Evolutionary conservation across 495 filamentous ascomycete genomes (phyloP), one percentile per base, ranked within the genome.

Genomic region (Aspergillus diversus): DNA sequence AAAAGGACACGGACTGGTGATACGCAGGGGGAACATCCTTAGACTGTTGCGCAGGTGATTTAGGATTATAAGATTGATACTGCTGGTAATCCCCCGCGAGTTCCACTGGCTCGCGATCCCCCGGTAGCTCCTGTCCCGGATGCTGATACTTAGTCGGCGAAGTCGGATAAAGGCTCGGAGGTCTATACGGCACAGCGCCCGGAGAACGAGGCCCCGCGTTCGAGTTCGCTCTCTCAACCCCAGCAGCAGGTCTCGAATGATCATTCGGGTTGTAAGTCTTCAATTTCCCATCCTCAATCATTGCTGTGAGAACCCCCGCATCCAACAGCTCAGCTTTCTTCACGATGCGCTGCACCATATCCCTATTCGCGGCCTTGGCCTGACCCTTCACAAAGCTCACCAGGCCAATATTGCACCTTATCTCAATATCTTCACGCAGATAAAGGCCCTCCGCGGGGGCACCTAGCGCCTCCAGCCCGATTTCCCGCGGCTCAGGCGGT

Each of bases 361-460:
- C 76, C 15, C 77, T 79, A 64, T 92, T 89, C 2, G 88, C 81
- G 63, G 89, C 89, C 69, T 89, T 90, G 27, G 92, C 79, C 27
- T 88, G 92, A 71, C 83, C 85, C 79, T 89, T 92, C 46, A 93
- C 88, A 67, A 93, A 92, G 9, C 77, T 70, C 0, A 86, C 82
- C 77, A 92, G 82, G 63, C 91, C 75, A 17, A 92, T 76, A 66
- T 92, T 93, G 80, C 89, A 92, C 57, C 81, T 81, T 76, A 95
- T 86, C 56, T 91, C 85, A 49, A 92, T 86, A 61, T 93, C 90
- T 75, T 93, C 90, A 9, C 87, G 81, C 21, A 93, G 73, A 70
- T 90, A 93, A 0, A 95, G 81, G 1, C 90, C 91, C 15, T 37
- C 0, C 5, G 13, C 39, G 2, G 31, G 46, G 6, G 47, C 47